Percentiles rank a stretch among this genome's conserved stretches.
phyloP scores from a whole-genome alignment of 495 filamentous ascomycete genomes.

The Talaromyces trachyspermus region DNA sequence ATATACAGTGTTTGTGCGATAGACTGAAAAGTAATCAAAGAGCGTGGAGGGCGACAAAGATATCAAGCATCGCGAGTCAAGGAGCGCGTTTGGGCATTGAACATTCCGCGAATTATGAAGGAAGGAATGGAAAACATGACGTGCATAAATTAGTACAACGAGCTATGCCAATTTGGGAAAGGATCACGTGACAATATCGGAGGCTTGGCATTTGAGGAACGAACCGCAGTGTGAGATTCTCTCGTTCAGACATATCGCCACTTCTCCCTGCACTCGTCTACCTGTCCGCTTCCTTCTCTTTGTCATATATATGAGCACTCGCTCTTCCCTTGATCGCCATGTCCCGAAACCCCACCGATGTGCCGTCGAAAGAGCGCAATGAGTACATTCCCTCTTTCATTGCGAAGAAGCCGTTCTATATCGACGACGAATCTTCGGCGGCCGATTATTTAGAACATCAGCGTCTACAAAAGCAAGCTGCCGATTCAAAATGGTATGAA shows the following conservation, averaged over 20 bases:
- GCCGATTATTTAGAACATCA: conserved; percentile 97
- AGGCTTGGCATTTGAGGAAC: no score
- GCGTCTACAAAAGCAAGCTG: conserved; percentile 61
- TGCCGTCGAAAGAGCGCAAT: conserved; percentile 70
- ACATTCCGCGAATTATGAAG: conserved; percentile 1
- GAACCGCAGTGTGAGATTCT: no score
- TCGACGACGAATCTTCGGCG: conserved; percentile 68
- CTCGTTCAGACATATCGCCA: no score
- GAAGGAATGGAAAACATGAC: conserved; percentile 5
- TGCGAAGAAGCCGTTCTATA: conserved; percentile 95
- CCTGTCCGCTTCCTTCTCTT: no score
- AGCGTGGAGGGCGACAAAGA: neutral
- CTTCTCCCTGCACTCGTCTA: no score
- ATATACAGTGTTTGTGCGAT: neutral
- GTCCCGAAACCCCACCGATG: conserved; percentile 44
- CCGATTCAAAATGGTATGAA: conserved; percentile 82
- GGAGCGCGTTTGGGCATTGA: neutral
- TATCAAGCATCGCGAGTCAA: no score
- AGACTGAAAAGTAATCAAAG: neutral
- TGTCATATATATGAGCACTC: neutral
- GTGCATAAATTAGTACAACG: conserved; percentile 10
- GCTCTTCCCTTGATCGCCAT: conserved; percentile 14
- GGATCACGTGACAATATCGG: conserved; percentile 25
- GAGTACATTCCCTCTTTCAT: conserved; percentile 99
- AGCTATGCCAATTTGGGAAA: conserved; percentile 17